Conservation (phyloP, 1,139 yeast genomes). For the Geotrichum europaeum region DNA sequence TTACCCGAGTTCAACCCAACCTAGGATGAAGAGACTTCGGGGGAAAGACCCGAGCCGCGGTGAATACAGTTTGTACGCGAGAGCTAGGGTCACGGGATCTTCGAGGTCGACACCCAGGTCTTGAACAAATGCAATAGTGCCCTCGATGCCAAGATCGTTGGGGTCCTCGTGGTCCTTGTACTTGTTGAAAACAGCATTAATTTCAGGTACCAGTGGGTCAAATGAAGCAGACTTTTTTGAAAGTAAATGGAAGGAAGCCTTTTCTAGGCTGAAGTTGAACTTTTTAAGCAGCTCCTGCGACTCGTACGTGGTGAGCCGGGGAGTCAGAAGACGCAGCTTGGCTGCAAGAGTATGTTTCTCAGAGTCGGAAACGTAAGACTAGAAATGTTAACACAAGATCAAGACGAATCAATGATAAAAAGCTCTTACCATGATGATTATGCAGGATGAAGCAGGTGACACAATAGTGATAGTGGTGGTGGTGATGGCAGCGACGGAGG, state of each 20-base stretch:
- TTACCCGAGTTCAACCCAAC: conserved; percentile 45
- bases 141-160: conserved; percentile 57
- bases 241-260: conserved; percentile 40
- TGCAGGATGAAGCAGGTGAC: background rate
- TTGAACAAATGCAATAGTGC: conserved; percentile 59
- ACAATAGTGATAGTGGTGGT: background rate
- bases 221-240: background rate
- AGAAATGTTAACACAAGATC: background rate
- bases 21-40: conserved; percentile 44
- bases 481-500: background rate
- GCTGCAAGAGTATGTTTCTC: background rate
- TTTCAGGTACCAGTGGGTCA: background rate
- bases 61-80: conserved; percentile 63
- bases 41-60: conserved; percentile 61
- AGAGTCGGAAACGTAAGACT: background rate
- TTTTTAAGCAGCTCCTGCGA: conserved; percentile 63
- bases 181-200: background rate
- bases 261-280: conserved; percentile 70
- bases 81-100: conserved; percentile 59
- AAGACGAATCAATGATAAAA: background rate
- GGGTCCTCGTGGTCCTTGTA: conserved; percentile 19
- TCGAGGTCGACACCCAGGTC: conserved; percentile 71
- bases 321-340: background rate
- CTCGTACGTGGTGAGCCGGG: conserved; percentile 31
- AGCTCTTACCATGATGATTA: background rate